Conservation (phyloP, 225 moss, liverwort and hornwort species). For the Sphagnum tenellum region DNA sequence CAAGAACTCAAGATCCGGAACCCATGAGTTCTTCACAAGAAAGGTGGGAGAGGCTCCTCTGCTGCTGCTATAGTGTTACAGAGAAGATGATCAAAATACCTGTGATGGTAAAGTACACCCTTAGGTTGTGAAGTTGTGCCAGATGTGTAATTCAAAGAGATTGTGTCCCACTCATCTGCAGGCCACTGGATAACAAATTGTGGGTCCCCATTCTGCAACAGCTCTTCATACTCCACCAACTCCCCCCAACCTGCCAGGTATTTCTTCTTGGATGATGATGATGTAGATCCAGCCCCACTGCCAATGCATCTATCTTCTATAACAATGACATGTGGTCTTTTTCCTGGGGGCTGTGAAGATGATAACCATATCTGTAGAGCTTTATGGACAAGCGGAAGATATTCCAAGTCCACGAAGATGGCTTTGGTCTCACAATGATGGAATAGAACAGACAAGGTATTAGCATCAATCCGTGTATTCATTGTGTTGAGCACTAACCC, state of each 20-base stretch:
- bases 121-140: slow-evolving; percentile 73
- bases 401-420: slow-evolving; percentile 53
- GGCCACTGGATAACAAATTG: slow-evolving; percentile 47
- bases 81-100: slow-evolving; percentile 2
- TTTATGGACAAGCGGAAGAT: slow-evolving; percentile 30
- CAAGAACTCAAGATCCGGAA: too few relatives aligned
- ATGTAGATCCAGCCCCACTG: slow-evolving; percentile 3
- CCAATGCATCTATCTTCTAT: slow-evolving; percentile 41
- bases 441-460: slow-evolving; percentile 50
- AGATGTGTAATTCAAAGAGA: slow-evolving; percentile 69
- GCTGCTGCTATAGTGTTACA: too few relatives aligned
- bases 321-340: slow-evolving; percentile 30
- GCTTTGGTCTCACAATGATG: slow-evolving; percentile 58
- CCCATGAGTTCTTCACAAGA: too few relatives aligned
- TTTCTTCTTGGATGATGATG: slow-evolving; percentile 15
- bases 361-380: slow-evolving; percentile 38
- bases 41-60: too few relatives aligned
- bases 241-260: slow-evolving; percentile 27
- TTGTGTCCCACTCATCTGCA: slow-evolving; percentile 72
- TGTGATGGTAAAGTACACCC: slow-evolving; percentile 75
- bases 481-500: slow-evolving; percentile 69
- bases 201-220: slow-evolving; percentile 45
- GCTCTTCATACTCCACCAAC: slow-evolving; percentile 59
- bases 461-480: slow-evolving; percentile 63
- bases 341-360: slow-evolving; percentile 13